phyloP scores from a whole-genome alignment of 2,329 filamentous ascomycete species.

The Colletotrichum australisinense region DNA sequence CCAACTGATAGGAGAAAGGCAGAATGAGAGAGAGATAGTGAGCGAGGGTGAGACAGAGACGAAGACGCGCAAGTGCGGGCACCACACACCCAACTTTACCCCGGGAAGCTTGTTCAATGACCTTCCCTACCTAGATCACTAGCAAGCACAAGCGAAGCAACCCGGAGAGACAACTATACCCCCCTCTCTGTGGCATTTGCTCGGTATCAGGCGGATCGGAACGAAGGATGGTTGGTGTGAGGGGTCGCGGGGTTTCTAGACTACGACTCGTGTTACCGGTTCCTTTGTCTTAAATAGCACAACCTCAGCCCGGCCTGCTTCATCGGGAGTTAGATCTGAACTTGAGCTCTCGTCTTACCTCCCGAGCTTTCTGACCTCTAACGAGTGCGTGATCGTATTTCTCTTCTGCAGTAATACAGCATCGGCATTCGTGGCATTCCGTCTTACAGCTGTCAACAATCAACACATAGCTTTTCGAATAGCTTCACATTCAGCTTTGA shows the following conservation, averaged over 20 bases:
- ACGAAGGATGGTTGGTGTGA: neutral
- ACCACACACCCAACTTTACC: neutral
- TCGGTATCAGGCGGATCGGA: slow-evolving; percentile 25
- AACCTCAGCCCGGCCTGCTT: neutral
- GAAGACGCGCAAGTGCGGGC: neutral
- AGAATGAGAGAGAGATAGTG: too few relatives aligned
- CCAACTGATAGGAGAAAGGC: slow-evolving; percentile 27
- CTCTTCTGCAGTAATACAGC: neutral
- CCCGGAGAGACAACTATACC: neutral
- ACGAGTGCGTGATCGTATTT: slow-evolving; percentile 14
- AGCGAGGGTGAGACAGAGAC: neutral
- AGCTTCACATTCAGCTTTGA: neutral
- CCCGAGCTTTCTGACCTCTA: neutral
- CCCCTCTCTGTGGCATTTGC: slow-evolving; percentile 2
- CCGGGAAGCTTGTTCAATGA: slow-evolving; percentile 17
- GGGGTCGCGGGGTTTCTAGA: neutral
- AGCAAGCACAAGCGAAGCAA: neutral
- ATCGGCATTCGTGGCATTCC: neutral
- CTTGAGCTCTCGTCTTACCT: neutral
- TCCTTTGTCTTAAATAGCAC: slow-evolving; percentile 21
- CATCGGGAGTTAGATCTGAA: neutral
- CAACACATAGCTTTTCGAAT: too few relatives aligned
- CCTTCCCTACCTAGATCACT: neutral
- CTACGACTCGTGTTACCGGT: slow-evolving; percentile 18
- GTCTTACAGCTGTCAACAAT: neutral